A percentile compares a stretch with the other conserved stretches of the same genome.
phyloP scores from a whole-genome alignment of 352 stramenopile genomes.

The Pythium periplocum region DNA sequence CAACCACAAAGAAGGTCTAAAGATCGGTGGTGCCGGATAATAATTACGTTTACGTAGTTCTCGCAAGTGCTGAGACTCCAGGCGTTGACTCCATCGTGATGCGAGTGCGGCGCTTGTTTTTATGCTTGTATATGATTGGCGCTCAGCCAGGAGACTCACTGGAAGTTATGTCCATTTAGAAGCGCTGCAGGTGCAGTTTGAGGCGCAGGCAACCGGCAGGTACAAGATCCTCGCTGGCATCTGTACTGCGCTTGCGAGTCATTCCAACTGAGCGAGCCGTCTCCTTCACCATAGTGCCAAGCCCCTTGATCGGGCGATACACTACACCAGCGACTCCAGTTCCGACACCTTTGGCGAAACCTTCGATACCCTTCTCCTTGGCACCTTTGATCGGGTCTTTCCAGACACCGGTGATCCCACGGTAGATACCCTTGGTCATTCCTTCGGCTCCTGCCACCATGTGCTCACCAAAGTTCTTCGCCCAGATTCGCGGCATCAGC shows the following conservation, averaged over 20 bases:
- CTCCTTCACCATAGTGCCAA: slow-evolving; percentile 76
- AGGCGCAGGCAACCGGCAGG: slow-evolving; percentile 51
- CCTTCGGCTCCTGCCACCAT: slow-evolving; percentile 71
- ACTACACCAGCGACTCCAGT: slow-evolving; percentile 65
- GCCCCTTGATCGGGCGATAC: slow-evolving; percentile 62
- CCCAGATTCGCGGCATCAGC: slow-evolving; percentile 64
- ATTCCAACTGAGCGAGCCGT: slow-evolving; percentile 61
- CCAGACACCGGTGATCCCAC: slow-evolving; percentile 69
- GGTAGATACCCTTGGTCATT: slow-evolving; percentile 60
- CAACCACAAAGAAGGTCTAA: background rate
- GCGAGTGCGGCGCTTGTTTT: too few relatives aligned
- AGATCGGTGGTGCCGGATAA: slow-evolving; percentile 19
- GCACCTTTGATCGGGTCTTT: slow-evolving; percentile 76
- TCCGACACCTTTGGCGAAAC: slow-evolving; percentile 70
- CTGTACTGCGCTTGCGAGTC: slow-evolving; percentile 37
- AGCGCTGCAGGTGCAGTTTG: slow-evolving; percentile 62
- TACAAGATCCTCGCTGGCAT: slow-evolving; percentile 43
- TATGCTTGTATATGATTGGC: too few relatives aligned
- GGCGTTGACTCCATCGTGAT: background rate
- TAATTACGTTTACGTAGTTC: slow-evolving; percentile 24
- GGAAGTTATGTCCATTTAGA: slow-evolving; percentile 17
- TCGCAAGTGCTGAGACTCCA: slow-evolving; percentile 3
- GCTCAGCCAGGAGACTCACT: too few relatives aligned
- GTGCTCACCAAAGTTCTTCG: slow-evolving; percentile 75
- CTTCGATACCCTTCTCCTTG: slow-evolving; percentile 61